Conservation (phyloP, 345 rosid genomes). For the Xanthoceras sorbifolium region DNA sequence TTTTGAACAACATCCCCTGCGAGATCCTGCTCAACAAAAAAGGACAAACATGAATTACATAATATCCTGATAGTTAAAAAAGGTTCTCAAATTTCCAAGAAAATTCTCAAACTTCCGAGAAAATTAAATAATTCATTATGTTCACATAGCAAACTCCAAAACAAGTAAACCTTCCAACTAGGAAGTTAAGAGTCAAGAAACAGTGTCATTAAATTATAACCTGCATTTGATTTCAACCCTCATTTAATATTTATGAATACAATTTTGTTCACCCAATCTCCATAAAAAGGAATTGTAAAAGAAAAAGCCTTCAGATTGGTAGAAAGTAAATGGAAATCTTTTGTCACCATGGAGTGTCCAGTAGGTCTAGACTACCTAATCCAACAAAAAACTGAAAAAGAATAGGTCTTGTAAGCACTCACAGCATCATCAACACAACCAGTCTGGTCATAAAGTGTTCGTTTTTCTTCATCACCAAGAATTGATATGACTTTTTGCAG, state of each 20-base stretch:
- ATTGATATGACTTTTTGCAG: slow-evolving; percentile 88
- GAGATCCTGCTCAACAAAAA: slow-evolving; percentile 63
- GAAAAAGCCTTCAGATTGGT: neutral
- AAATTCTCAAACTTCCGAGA: neutral
- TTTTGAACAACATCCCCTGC: slow-evolving; percentile 76
- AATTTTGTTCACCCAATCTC: neutral
- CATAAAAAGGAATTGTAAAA: neutral
- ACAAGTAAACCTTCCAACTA: neutral
- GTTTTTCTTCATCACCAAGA: slow-evolving; percentile 88
- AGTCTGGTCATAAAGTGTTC: slow-evolving; percentile 82
- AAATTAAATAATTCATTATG: neutral
- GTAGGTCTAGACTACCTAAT: neutral
- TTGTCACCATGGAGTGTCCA: neutral
- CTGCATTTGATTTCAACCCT: neutral
- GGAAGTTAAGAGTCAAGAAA: neutral
- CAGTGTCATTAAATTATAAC: neutral
- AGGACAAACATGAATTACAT: neutral
- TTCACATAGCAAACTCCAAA: neutral
- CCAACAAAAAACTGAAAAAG: neutral
- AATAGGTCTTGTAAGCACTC: slow-evolving; percentile 33
- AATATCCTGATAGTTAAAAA: neutral
- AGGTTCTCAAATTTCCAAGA: neutral
- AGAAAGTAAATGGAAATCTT: neutral
- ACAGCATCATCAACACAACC: slow-evolving; percentile 90
- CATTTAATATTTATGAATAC: neutral